Percentiles rank a stretch among this genome's conserved stretches.
These are phyloP conservation scores for Tetrahymena borealis DNA, from an alignment of 73 alveolate genomes.

Conservation along the genomic window DNA sequence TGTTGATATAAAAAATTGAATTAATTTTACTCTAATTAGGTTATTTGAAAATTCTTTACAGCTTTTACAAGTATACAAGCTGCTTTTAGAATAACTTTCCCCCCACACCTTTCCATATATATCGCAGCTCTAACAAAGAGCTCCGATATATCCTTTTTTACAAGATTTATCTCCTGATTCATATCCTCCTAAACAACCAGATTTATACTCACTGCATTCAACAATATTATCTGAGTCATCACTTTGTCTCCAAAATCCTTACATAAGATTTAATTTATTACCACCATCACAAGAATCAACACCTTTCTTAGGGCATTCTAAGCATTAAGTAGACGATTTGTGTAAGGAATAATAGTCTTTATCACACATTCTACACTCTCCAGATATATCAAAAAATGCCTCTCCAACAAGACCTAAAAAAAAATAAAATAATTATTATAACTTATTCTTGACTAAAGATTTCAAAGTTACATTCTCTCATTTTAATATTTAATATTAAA, in stretches of 20 bases:
- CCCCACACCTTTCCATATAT: background rate
- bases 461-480: background rate
- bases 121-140: conserved; percentile 20
- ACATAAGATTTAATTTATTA: background rate
- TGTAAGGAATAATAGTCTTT: background rate
- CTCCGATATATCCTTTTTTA: conserved; percentile 10
- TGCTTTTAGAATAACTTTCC: background rate
- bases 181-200: conserved; percentile 27
- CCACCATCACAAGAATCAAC: background rate
- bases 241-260: conserved; percentile 6
- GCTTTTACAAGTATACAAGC: background rate
- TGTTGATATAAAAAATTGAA: background rate
- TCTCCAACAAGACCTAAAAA: background rate
- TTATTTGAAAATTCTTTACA: background rate
- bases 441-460: too few species aligned
- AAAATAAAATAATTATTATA: too few species aligned
- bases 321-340: background rate
- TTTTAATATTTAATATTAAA: background rate
- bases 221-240: background rate
- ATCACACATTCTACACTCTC: background rate
- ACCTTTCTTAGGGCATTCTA: background rate
- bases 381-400: background rate
- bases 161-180: conserved; percentile 15
- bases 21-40: background rate
- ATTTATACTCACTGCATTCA: background rate